phyloP scores from a whole-genome alignment of 805 yeast genomes.

The Pichia phayaonensis region DNA sequence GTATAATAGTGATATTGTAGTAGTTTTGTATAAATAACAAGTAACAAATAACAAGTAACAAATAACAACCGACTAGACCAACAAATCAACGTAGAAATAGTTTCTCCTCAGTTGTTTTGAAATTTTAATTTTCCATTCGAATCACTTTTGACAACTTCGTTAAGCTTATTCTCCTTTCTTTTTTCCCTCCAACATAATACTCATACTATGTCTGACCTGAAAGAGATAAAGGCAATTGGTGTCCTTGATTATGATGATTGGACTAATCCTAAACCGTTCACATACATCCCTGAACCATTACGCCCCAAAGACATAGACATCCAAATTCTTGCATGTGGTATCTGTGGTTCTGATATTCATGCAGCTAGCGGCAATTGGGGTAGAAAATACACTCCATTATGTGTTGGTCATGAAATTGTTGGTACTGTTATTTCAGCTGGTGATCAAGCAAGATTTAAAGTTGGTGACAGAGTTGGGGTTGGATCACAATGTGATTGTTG shows the following conservation, averaged over 20 bases:
- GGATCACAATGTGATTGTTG: slow-evolving; percentile 38
- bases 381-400: slow-evolving; percentile 9
- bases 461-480: slow-evolving; percentile 44
- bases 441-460: slow-evolving; percentile 22
- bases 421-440: slow-evolving; percentile 33
- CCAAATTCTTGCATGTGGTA: slow-evolving; percentile 35
- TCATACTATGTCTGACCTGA: not conserved
- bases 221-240: not conserved
- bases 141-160: too few species aligned
- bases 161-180: too few species aligned
- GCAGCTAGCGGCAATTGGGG: slow-evolving; percentile 28
- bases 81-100: too few species aligned
- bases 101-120: too few species aligned
- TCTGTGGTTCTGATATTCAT: slow-evolving; percentile 52
- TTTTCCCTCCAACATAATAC: too few species aligned
- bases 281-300: slow-evolving; percentile 10
- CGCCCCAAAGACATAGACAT: slow-evolving; percentile 31
- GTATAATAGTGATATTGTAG: not conserved
- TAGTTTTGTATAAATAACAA: not conserved
- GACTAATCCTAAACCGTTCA: slow-evolving; percentile 8
- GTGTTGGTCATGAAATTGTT: slow-evolving; percentile 40
- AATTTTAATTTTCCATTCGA: too few species aligned
- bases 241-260: not conserved
- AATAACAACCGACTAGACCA: too few species aligned
- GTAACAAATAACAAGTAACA: too few species aligned